A percentile compares a stretch with the other conserved stretches of the same genome.
These are phyloP conservation scores for Sporothrix curviconia DNA, from an alignment of 2,329 filamentous ascomycete species.

Conservation along the genomic window DNA sequence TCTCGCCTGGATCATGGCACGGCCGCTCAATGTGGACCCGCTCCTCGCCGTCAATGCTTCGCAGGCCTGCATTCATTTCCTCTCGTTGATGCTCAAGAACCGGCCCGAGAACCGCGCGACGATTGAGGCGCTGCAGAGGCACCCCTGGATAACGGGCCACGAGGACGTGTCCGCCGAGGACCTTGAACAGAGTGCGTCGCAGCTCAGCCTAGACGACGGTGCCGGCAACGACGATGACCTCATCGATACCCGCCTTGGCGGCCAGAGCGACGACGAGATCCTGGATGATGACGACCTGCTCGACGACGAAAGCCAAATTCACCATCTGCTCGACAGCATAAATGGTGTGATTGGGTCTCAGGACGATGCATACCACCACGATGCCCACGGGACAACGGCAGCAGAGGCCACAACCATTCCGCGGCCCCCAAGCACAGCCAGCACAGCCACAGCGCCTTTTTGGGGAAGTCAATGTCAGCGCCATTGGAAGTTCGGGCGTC, in stretches of 20 bases:
- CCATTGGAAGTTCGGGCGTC: slow-evolving; percentile 46
- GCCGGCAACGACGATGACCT: slow-evolving; percentile 18
- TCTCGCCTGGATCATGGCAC: slow-evolving; percentile 80
- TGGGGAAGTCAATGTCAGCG: slow-evolving; percentile 49
- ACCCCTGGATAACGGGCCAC: slow-evolving; percentile 61
- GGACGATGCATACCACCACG: no score
- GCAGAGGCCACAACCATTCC: slow-evolving; percentile 25
- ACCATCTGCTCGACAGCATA: slow-evolving; percentile 26
- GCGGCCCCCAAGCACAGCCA: neutral
- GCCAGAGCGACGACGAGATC: slow-evolving; percentile 25
- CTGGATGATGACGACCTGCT: slow-evolving; percentile 21
- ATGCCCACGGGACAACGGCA: no score
- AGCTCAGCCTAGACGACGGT: slow-evolving; percentile 54
- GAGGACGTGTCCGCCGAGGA: slow-evolving; percentile 49
- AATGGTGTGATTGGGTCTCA: slow-evolving; percentile 56
- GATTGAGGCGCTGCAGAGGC: slow-evolving; percentile 60
- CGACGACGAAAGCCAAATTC: slow-evolving; percentile 27
- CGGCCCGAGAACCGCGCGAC: slow-evolving; percentile 72
- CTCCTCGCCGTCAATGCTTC: slow-evolving; percentile 57
- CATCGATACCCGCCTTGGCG: slow-evolving; percentile 7
- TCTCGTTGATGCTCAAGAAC: slow-evolving; percentile 73
- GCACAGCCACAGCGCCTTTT: slow-evolving; percentile 36
- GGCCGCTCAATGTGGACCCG: slow-evolving; percentile 58
- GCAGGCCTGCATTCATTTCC: slow-evolving; percentile 62
- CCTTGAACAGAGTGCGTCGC: slow-evolving; percentile 53